Base-by-base conservation (phyloP, 73 alveolate species). In the Paramecium pentaurelia region DNA sequence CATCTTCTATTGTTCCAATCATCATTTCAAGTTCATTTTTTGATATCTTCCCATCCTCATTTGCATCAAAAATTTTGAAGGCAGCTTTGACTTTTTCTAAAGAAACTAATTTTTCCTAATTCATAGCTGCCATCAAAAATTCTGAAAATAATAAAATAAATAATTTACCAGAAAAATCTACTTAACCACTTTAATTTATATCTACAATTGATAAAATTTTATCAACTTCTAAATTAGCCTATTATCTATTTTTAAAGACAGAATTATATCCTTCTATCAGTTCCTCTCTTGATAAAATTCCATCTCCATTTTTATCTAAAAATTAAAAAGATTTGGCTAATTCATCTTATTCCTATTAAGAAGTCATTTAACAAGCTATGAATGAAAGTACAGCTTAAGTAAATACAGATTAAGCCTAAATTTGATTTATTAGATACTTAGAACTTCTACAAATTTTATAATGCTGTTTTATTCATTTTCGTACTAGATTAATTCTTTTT, bases 261-360 rank as follows among this genome's bases (percentile, higher is more conserved):
- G 70, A 18, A 12, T 10, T 85, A 73, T 96, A 96, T 11, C 99
- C 99, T 18, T 96, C 97, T 11, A 64, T 58, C 30, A 96, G 44
- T 83, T 96, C 99, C 38, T 95, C 98, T 70, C 89, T 88, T 38
- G 95, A 75, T 60, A 96, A 88, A 58, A 87, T 92, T 10, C 99
- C 99, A 77, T 96, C 99, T 7, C 95, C 93, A 75, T 96, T 96
- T 75, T 93, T 93, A 94, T 95, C 98, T 51, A 95, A 54, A 34
- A 95, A 86, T 32, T 70, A 42, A 60, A 95, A 95, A 16, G 93
- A 93, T 37, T 60, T 92, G 14, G 86, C 92, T 45, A 95, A 86
- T 70, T 94, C 89, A 59, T 89, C 93, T 60, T 73, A 92, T 51
- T 95, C 98, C 38, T 93, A 93, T 42, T 77, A 83, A 2, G 90